Evolutionary conservation across 208 protist genomes (phyloP).

Genomic region (Crithidia expoeki): DNA sequence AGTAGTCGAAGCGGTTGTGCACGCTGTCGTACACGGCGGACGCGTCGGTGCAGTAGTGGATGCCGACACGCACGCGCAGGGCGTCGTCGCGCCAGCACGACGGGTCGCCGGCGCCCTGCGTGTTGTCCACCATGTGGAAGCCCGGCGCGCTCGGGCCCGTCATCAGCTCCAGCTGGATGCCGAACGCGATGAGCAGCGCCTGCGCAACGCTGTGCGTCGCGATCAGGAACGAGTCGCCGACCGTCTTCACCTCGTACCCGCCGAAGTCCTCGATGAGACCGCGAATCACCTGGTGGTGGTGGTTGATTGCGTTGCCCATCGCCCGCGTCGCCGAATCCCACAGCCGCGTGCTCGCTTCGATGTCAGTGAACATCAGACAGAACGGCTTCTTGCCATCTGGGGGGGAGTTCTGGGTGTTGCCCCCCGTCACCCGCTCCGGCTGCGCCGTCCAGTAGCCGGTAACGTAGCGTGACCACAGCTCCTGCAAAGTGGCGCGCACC

Average conservation of each 20-base stretch:
- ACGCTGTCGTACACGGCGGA: conserved; percentile 41
- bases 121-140: conserved; percentile 31
- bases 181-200: conserved; percentile 15
- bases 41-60: conserved; percentile 49
- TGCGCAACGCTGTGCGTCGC: conserved; percentile 16
- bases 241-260: conserved; percentile 66
- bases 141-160: not conserved
- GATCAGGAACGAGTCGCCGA: conserved; percentile 70
- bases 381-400: conserved; percentile 16
- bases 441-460: conserved; percentile 6
- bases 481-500: conserved; percentile 11
- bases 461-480: conserved; percentile 18
- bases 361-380: conserved; percentile 58
- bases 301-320: conserved; percentile 44
- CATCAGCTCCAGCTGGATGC: conserved; percentile 21
- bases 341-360: conserved; percentile 53
- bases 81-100: not conserved
- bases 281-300: conserved; percentile 57
- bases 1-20: conserved; percentile 73
- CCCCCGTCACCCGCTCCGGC: not conserved
- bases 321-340: conserved; percentile 43
- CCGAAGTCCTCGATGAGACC: conserved; percentile 41
- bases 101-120: conserved; percentile 23
- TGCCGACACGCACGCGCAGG: conserved; percentile 44
- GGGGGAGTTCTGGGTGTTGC: not conserved